Percentiles rank a stretch among this genome's conserved stretches.
phyloP scores from a whole-genome alignment of 1,284 basidiomycete species.

The Macrocystidia cucumis region DNA sequence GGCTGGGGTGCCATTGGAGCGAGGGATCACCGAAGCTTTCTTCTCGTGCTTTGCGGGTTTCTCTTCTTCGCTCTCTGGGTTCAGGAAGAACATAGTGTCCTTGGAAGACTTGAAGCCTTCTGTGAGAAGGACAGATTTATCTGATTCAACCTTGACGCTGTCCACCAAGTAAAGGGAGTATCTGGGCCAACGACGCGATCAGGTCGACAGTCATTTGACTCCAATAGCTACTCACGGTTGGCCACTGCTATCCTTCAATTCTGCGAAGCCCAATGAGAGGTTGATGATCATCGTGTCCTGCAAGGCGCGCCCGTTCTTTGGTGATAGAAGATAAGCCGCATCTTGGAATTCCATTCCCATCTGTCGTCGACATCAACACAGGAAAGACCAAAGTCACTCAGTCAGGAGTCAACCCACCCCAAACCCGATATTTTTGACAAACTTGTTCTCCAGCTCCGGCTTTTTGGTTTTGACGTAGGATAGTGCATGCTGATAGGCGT shows the following conservation, averaged over 20 bases:
- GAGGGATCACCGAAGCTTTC: conserved; percentile 45
- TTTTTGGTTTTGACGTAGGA: conserved; percentile 71
- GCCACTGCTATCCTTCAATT: conserved; percentile 69
- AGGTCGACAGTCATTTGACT: conserved; percentile 1
- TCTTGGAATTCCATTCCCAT: conserved; percentile 95
- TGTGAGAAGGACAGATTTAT: conserved; percentile 70
- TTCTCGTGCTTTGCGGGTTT: conserved; percentile 49
- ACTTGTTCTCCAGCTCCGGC: conserved; percentile 75
- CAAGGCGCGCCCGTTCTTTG: conserved; percentile 73
- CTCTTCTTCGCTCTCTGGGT: conserved; percentile 47
- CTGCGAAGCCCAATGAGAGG: conserved; percentile 79
- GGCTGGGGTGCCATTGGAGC: conserved; percentile 53
- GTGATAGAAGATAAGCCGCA: conserved; percentile 72
- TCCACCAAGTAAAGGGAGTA: conserved; percentile 90
- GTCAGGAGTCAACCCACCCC: conserved; percentile 43
- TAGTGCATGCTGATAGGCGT: conserved; percentile 77
- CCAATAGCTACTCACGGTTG: conserved; percentile 49
- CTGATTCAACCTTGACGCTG: conserved; percentile 75
- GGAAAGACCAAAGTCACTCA: conserved; percentile 9
- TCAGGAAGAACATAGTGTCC: conserved; percentile 87
- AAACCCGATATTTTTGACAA: conserved; percentile 90
- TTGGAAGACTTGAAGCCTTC: conserved; percentile 79
- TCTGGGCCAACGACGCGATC: conserved; percentile 27
- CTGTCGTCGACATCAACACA: conserved; percentile 28
- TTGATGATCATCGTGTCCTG: conserved; percentile 84